Conservation (phyloP, 1,284 basidiomycete species). For the Leccinum huronense region DNA sequence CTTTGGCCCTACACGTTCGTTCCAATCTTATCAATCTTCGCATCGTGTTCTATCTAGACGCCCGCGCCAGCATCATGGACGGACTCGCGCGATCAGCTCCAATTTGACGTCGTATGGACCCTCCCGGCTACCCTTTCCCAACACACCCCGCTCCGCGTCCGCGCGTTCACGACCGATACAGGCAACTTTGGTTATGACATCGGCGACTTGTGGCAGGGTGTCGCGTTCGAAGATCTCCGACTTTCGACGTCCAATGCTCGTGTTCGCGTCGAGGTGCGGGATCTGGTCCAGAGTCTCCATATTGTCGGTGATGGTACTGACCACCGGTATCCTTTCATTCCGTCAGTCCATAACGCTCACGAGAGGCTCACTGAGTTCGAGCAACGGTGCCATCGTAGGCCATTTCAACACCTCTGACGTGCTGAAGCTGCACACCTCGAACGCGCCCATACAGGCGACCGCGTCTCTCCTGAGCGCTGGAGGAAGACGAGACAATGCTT, state of each 20-base stretch:
- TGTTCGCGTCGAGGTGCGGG: constrained; percentile 34
- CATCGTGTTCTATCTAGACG: constrained; percentile 15
- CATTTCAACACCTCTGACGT: constrained; percentile 37
- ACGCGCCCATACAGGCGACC: constrained; percentile 37
- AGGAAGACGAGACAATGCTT: not conserved
- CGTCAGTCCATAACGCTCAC: constrained; percentile 37
- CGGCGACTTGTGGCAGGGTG: constrained; percentile 28
- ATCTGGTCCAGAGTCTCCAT: not conserved
- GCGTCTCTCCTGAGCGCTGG: constrained; percentile 31
- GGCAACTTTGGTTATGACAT: constrained; percentile 32
- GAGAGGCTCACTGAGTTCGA: constrained; percentile 32
- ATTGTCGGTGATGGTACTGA: not conserved
- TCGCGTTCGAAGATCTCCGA: constrained; percentile 33
- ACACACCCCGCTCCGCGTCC: constrained; percentile 25
- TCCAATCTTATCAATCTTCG: not conserved
- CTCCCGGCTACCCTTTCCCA: constrained; percentile 30
- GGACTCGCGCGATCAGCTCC: constrained; percentile 16
- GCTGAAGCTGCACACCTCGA: constrained; percentile 40
- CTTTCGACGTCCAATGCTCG: constrained; percentile 28
- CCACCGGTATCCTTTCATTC: not conserved
- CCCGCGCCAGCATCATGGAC: constrained; percentile 9
- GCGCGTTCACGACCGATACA: constrained; percentile 34
- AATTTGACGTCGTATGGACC: constrained; percentile 31
- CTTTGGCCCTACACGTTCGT: not conserved
- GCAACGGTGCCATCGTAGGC: constrained; percentile 41